A percentile compares a stretch with the other conserved stretches of the same genome.
Conservation (phyloP, 2,329 filamentous ascomycete species). For the Ascochyta lentis region DNA sequence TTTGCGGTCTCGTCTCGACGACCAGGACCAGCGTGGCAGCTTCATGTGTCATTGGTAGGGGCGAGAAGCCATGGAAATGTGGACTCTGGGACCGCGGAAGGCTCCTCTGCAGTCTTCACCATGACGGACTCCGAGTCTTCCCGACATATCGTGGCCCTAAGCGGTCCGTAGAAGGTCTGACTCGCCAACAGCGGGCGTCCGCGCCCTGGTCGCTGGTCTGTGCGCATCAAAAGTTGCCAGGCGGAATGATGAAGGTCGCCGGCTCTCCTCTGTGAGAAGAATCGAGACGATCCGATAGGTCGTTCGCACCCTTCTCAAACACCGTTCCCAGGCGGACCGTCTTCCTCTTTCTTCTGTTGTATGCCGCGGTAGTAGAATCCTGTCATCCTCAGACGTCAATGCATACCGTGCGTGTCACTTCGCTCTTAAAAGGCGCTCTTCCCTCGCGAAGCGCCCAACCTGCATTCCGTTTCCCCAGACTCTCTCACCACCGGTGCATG, state of each 20-base stretch:
- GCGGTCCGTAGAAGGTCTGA: slow-evolving; percentile 11
- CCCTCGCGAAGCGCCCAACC: slow-evolving; percentile 29
- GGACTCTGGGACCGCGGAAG: slow-evolving; percentile 9
- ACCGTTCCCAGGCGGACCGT: slow-evolving; percentile 28
- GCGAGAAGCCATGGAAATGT: slow-evolving; percentile 21
- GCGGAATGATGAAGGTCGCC: slow-evolving; percentile 19
- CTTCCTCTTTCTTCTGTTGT: slow-evolving; percentile 39
- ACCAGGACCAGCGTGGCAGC: slow-evolving; percentile 6
- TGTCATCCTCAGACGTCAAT: slow-evolving; percentile 42
- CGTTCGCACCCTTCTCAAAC: slow-evolving; percentile 20
- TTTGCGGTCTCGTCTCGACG: slow-evolving; percentile 18
- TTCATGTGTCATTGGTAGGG: slow-evolving; percentile 19
- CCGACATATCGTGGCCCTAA: slow-evolving; percentile 17
- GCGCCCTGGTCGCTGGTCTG: slow-evolving; percentile 5
- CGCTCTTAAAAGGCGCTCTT: slow-evolving; percentile 44
- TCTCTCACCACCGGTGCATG: slow-evolving; percentile 35
- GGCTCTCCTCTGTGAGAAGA: slow-evolving; percentile 15
- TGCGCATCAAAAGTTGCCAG: slow-evolving; percentile 16
- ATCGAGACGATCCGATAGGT: slow-evolving; percentile 39
- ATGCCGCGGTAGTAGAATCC: slow-evolving; percentile 38
- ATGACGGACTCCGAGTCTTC: slow-evolving; percentile 7
- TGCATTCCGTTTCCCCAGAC: slow-evolving; percentile 24
- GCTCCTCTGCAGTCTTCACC: background rate
- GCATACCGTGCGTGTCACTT: slow-evolving; percentile 37
- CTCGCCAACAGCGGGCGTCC: slow-evolving; percentile 15